Base-by-base conservation (phyloP, 495 filamentous ascomycete species). In the Xylaria acuta region DNA sequence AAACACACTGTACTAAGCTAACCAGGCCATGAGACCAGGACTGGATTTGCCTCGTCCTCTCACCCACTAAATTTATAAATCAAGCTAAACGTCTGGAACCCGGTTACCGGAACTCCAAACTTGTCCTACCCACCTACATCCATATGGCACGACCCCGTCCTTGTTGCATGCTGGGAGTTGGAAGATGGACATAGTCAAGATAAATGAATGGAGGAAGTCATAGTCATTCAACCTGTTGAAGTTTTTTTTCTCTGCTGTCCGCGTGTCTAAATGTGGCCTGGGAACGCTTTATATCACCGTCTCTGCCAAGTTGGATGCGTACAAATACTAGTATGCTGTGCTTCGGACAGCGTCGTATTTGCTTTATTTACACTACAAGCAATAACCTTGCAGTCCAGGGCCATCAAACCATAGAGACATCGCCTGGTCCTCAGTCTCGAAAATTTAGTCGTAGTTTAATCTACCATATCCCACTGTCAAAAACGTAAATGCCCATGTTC, bases 1-100 rank as follows among this genome's bases (percentile, higher is more conserved):
- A 67, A 14, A 34, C 11, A 67, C 64, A 40, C 64, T 54, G 49
- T 67, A 67, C 32, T 34, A 43, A 51, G 43, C 34, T 49, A n/a
- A 5, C n/a, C 34, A 56, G 22, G 7, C 12, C 36, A 41, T 9
- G 12, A 43, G n/a, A 56, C 16, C 36, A n/a, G n/a, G 49, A 3
- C 25, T 6, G 7, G 18, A 40, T 30, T 20, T 54, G 49, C 41
- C 64, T 67, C 34, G 34, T 22, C 47, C 5, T 51, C 30, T 67
- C n/a, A 41, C 34, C 12, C 9, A 67, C 18, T 30, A 40, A 16
- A 54, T 25, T 63, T 22, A 9, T 41, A 25, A 14, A 27, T 41
- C 12, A 6, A 60, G 30, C 64, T 51, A 18, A 51, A 51, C 20
- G 22, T 34, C 30, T 11, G n/a, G 27, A 66, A 66, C 63, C 64